phyloP scores from a whole-genome alignment of 225 moss, liverwort and hornwort species.

The Sphagnum tenellum region DNA sequence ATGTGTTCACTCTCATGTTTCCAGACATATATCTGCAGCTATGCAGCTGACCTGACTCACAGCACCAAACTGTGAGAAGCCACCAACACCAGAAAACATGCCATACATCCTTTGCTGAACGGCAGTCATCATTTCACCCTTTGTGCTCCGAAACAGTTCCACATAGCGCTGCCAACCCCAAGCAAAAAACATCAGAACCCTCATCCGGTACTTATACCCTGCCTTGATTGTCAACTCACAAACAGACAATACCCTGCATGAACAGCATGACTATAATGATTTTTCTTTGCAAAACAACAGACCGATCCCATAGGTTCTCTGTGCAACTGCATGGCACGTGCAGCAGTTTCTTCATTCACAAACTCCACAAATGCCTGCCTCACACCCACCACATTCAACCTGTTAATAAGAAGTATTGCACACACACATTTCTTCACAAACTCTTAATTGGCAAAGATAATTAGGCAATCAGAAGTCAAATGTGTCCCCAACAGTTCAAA shows the following conservation, averaged over 20 bases:
- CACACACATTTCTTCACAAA: too few species aligned
- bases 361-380: slow-evolving; percentile 97
- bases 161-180: slow-evolving; percentile 72
- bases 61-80: slow-evolving; percentile 92
- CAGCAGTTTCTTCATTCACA: slow-evolving; percentile 90
- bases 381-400: too few species aligned
- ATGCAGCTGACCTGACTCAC: slow-evolving; percentile 70
- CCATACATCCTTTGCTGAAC: slow-evolving; percentile 99
- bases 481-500: neutral
- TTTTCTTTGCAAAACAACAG: slow-evolving; percentile 2
- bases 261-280: too few species aligned
- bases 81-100: slow-evolving; percentile 94
- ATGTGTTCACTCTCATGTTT: too few species aligned
- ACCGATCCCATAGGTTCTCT: slow-evolving; percentile 99
- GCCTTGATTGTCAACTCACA: too few species aligned
- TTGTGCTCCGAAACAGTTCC: slow-evolving; percentile 97
- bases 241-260: too few species aligned
- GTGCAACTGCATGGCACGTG: slow-evolving; percentile 97
- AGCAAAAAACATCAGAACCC: neutral
- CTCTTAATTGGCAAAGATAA: too few species aligned
- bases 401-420: too few species aligned
- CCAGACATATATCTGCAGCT: neutral
- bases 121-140: slow-evolving; percentile 99
- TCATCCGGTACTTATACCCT: too few species aligned
- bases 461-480: too few species aligned